phyloP scores from a whole-genome alignment of 2,329 filamentous ascomycete species.

The Akanthomyces dipterigenus region DNA sequence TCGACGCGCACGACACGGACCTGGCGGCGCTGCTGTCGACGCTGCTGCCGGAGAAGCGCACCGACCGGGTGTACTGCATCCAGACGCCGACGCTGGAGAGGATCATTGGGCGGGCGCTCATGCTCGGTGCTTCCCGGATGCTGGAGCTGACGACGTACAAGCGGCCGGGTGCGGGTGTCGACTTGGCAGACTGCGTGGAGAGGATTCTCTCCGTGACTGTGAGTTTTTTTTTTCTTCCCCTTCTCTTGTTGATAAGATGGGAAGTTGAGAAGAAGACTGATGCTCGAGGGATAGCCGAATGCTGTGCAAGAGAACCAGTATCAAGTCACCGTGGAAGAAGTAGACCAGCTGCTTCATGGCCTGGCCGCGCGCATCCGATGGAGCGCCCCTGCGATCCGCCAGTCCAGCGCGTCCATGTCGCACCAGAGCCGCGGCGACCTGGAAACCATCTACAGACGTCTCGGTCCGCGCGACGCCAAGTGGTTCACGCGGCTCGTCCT shows the following conservation, averaged over 20 bases:
- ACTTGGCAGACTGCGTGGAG: conserved; percentile 68
- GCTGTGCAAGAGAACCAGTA: conserved; percentile 24
- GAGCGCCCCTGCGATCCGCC: conserved; percentile 58
- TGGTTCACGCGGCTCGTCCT: conserved; percentile 80
- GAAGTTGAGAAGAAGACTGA: not conserved
- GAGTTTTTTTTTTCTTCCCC: conserved; percentile 18
- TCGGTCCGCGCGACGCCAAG: conserved; percentile 67
- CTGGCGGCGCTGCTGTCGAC: conserved; percentile 64
- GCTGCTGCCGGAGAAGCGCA: conserved; percentile 67
- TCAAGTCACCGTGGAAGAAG: conserved; percentile 60
- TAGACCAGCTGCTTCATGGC: conserved; percentile 58
- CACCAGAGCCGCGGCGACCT: conserved; percentile 39
- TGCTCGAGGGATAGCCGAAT: conserved; percentile 37
- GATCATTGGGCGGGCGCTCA: conserved; percentile 61
- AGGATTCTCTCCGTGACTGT: conserved; percentile 56
- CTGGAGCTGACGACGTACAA: conserved; percentile 58
- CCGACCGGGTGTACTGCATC: conserved; percentile 71
- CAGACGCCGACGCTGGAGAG: conserved; percentile 55
- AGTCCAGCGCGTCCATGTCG: conserved; percentile 21
- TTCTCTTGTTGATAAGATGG: not conserved
- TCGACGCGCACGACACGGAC: conserved; percentile 52
- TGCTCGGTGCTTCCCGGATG: conserved; percentile 55
- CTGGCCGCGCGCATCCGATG: conserved; percentile 64
- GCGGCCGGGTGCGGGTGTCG: conserved; percentile 47
- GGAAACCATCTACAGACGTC: conserved; percentile 48